Percentiles rank a stretch among this genome's conserved stretches.
phyloP scores from a whole-genome alignment of 2,329 filamentous ascomycete genomes.

The Aspergillus clavatus region DNA sequence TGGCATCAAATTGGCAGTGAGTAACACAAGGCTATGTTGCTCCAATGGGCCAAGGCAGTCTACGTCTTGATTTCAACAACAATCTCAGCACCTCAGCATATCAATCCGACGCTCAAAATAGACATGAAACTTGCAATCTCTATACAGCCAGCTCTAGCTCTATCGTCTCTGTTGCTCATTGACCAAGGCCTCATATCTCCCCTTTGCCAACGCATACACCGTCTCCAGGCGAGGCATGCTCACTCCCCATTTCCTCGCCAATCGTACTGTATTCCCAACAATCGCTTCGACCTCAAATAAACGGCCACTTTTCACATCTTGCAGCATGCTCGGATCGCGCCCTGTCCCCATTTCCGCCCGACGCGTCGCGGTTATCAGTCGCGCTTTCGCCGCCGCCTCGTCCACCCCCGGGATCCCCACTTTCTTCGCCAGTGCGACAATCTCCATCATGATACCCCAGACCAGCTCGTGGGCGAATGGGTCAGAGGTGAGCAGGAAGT shows the following conservation, averaged over 20 bases:
- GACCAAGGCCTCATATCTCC: constrained; percentile 8
- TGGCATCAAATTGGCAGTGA: no score
- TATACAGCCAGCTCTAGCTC: neutral
- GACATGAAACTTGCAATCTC: neutral
- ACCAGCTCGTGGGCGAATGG: constrained; percentile 32
- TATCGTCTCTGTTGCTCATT: neutral
- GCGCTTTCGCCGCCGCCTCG: constrained; percentile 33
- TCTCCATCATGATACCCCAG: constrained; percentile 43
- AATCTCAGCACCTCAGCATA: no score
- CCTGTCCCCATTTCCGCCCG: constrained; percentile 34
- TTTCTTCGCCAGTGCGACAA: constrained; percentile 39
- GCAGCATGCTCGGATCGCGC: constrained; percentile 48
- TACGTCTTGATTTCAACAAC: no score
- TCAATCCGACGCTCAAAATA: no score
- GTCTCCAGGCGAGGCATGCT: constrained; percentile 40
- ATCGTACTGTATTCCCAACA: constrained; percentile 43
- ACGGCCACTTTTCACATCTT: constrained; percentile 41
- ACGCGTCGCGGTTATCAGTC: constrained; percentile 35
- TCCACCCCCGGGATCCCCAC: constrained; percentile 37
- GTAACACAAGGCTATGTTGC: no score
- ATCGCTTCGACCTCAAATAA: constrained; percentile 50
- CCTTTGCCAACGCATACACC: constrained; percentile 44
- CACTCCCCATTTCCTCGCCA: constrained; percentile 40
- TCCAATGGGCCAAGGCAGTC: no score
- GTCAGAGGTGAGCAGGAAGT: constrained; percentile 44